Evolutionary conservation across 495 filamentous ascomycete genomes (phyloP), one percentile per base, ranked within the genome.

Genomic region (Podospora fimiseda): DNA sequence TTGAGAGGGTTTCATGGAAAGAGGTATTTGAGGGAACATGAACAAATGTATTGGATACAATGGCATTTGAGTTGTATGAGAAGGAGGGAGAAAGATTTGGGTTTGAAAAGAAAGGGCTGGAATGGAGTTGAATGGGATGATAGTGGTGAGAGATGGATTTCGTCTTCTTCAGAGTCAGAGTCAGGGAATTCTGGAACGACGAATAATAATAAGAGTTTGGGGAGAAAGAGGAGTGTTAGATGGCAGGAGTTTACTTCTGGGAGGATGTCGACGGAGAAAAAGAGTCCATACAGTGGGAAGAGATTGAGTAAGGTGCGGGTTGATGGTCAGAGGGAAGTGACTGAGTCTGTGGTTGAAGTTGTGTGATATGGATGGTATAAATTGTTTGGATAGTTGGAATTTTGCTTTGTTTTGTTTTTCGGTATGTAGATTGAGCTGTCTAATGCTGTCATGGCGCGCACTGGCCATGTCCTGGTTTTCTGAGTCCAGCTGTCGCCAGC

Each of bases 11-110:
- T 86, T 65, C 76, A 75, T 24, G 77, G 77, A 3, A 79, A 83
- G 40, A 70, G 83, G 0, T 86, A 85, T 55, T 74, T 86, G 13
- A 74, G 82, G 21, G 82, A 86, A 61, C 82, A 86, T 60, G 82
- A 86, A 61, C 82, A 86, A 61, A 84, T 84, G 81, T 75, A 83
- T 18, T 85, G 81, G 81, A 76, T 83, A 22, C 58, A 60, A 48
- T 63, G 60, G 60, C 58, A 58, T 47, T 14, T 58, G 48, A 58
- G 58, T 0, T 16, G 48, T 11, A 63, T 63, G 53, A 27, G 60
- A 27, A 30, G 16, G 9, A 23, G 56, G 7, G 15, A 3, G 4
- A 14, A 14, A 0, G 3, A 15, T 14, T 47, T 33, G 21, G 23
- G 16, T 6, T 15, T 23, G 4, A 27, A 23, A 23, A 44, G 18